Percentiles rank a stretch among this genome's conserved stretches.
phyloP scores from a whole-genome alignment of 2,329 filamentous ascomycete genomes.

The Septoria linicola region DNA sequence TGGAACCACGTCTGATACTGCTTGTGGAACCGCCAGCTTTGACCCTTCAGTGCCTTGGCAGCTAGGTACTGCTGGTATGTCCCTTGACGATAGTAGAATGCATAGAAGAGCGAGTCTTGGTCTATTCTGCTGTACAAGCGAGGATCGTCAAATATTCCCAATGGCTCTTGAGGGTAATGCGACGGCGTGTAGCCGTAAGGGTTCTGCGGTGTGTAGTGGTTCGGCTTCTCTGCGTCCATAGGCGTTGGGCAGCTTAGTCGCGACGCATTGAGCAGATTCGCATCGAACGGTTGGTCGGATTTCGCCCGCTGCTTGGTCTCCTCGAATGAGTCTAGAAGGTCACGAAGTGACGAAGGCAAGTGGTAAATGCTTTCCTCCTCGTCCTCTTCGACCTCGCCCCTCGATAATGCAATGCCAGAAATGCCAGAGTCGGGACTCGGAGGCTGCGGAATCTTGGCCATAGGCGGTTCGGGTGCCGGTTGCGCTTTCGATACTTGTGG shows the following conservation, averaged over 20 bases:
- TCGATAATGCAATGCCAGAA: slow-evolving; percentile 44
- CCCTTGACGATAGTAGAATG: slow-evolving; percentile 98
- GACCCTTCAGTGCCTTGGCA: slow-evolving; percentile 93
- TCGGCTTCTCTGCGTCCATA: slow-evolving; percentile 75
- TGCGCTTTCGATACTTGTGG: slow-evolving; percentile 44
- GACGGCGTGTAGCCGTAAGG: slow-evolving; percentile 71
- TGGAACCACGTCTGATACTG: slow-evolving; percentile 99
- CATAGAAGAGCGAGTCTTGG: slow-evolving; percentile 94
- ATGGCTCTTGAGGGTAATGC: slow-evolving; percentile 90
- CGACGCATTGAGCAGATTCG: slow-evolving; percentile 73
- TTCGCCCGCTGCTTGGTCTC: slow-evolving; percentile 69
- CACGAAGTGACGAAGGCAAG: slow-evolving; percentile 81
- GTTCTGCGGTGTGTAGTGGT: slow-evolving; percentile 79
- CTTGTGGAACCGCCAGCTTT: slow-evolving; percentile 99
- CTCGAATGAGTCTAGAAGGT: slow-evolving; percentile 89
- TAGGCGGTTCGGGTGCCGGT: slow-evolving; percentile 26
- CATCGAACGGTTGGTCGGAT: slow-evolving; percentile 61
- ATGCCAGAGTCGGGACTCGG: slow-evolving; percentile 39
- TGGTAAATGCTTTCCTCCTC: slow-evolving; percentile 81
- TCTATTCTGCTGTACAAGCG: slow-evolving; percentile 85
- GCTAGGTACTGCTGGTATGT: slow-evolving; percentile 94
- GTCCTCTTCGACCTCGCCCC: slow-evolving; percentile 51
- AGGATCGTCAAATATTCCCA: slow-evolving; percentile 87
- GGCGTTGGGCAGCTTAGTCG: slow-evolving; percentile 71
- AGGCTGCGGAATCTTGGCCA: slow-evolving; percentile 30